Conservation (phyloP, 352 stramenopile genomes). For the Globisporangium polare region DNA sequence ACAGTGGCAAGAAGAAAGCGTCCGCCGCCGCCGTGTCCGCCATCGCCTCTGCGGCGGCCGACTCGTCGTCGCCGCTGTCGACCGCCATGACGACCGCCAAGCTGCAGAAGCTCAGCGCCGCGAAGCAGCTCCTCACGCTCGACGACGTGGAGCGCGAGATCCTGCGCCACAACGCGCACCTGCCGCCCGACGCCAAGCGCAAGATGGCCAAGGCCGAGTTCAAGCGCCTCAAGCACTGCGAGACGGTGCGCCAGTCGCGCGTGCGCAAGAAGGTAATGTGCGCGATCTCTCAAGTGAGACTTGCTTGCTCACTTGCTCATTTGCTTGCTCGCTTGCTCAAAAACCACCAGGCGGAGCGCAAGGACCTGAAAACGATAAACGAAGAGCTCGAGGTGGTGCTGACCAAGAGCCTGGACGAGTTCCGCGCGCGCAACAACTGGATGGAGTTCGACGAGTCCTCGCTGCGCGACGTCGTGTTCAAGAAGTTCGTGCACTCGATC, state of each 20-base stretch:
- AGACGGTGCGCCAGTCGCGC: conserved; percentile 73
- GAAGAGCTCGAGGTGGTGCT: conserved; percentile 56
- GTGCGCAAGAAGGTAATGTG: conserved; percentile 62
- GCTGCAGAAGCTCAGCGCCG: conserved; percentile 6
- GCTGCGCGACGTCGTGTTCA: conserved; percentile 46
- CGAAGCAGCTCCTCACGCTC: conserved; percentile 42
- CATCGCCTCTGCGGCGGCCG: not conserved
- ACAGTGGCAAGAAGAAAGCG: not conserved
- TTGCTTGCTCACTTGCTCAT: not conserved
- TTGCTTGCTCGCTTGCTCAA: not conserved
- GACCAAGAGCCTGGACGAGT: conserved; percentile 26
- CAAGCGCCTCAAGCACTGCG: conserved; percentile 73
- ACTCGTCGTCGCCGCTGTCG: conserved; percentile 2
- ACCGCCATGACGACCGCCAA: conserved; percentile 3
- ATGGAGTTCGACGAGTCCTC: conserved; percentile 48
- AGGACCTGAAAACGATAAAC: conserved; percentile 50
- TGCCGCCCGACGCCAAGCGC: conserved; percentile 39
- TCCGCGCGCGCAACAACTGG: conserved; percentile 40
- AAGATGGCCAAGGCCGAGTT: conserved; percentile 66
- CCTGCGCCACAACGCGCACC: conserved; percentile 30
- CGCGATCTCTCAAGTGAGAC: not conserved
- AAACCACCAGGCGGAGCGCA: conserved; percentile 37
- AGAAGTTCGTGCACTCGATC: conserved; percentile 71
- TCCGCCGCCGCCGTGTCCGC: not conserved
- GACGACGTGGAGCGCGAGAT: conserved; percentile 60